These are phyloP conservation scores for Fusarium phyllophilum DNA, from an alignment of 2,329 filamentous ascomycete species.

Conservation along the genomic window DNA sequence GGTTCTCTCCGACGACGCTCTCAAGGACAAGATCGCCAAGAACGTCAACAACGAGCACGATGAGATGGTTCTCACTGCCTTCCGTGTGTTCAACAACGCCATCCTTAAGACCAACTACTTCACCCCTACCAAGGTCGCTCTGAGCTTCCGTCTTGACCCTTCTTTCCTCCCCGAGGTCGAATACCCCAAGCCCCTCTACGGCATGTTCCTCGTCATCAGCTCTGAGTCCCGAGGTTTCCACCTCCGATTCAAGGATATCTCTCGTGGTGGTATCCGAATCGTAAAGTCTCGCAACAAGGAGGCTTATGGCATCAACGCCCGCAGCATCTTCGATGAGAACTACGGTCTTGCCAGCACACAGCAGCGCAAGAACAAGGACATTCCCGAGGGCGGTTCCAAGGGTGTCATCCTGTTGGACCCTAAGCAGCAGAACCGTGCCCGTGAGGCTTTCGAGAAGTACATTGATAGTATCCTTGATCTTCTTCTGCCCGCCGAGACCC, in stretches of 20 bases:
- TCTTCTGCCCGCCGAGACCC: conserved; percentile 86
- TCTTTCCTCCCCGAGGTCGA: conserved; percentile 89
- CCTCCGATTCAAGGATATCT: conserved; percentile 95
- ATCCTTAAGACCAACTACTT: conserved; percentile 98
- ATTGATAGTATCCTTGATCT: conserved; percentile 98
- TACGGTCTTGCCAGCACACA: conserved; percentile 98
- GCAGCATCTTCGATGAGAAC: conserved; percentile 97
- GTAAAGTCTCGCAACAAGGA: conserved; percentile 98
- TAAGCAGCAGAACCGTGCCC: conserved; percentile 91
- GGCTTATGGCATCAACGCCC: conserved; percentile 94
- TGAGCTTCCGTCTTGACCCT: conserved; percentile 94
- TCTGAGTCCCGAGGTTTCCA: conserved; percentile 98
- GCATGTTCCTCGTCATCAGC: conserved; percentile 98
- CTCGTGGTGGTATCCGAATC: conserved; percentile 96
- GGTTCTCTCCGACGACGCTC: conserved; percentile 77
- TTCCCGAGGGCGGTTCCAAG: conserved; percentile 97
- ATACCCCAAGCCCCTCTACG: conserved; percentile 92
- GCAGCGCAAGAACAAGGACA: conserved; percentile 99
- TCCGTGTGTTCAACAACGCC: conserved; percentile 92
- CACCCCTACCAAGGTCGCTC: conserved; percentile 96
- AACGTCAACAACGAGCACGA: conserved; percentile 94
- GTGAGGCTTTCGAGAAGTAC: conserved; percentile 98
- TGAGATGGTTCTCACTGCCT: conserved; percentile 96
- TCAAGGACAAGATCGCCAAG: conserved; percentile 81
- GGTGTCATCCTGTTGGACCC: conserved; percentile 95